Conservation (phyloP, 441 rosid genomes). For the Euphorbia corollata region DNA sequence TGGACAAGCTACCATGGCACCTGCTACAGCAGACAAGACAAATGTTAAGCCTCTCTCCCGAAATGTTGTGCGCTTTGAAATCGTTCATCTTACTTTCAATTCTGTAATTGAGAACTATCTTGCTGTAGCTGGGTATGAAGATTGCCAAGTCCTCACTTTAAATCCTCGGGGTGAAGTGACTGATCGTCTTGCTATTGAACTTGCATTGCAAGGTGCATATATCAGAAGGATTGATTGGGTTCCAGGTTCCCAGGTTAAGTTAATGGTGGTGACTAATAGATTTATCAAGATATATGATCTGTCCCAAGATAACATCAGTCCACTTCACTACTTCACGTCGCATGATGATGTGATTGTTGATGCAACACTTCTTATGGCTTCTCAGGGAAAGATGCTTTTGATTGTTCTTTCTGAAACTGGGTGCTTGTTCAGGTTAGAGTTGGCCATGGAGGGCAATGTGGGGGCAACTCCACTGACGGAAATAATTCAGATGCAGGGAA, state of each 20-base stretch:
- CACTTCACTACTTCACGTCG: constrained; percentile 85
- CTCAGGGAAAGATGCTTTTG: constrained; percentile 81
- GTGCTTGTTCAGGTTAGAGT: constrained; percentile 67
- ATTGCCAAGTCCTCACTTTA: constrained; percentile 91
- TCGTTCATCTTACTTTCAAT: constrained; percentile 89
- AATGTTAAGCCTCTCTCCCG: constrained; percentile 96
- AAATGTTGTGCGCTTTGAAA: constrained; percentile 96
- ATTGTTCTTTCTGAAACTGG: constrained; percentile 92
- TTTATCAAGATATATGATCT: constrained; percentile 97
- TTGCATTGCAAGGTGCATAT: constrained; percentile 95
- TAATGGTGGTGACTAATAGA: constrained; percentile 89
- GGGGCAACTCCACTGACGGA: constrained; percentile 92
- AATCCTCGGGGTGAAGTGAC: constrained; percentile 98
- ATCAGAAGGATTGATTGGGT: constrained; percentile 94
- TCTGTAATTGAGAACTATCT: constrained; percentile 86
- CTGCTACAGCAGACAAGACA: constrained; percentile 95
- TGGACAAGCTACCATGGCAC: constrained; percentile 90
- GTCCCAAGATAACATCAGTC: constrained; percentile 96
- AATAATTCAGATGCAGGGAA: constrained; percentile 54
- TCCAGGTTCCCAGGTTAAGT: constrained; percentile 95
- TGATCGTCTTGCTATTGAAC: constrained; percentile 98
- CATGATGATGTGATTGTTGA: constrained; percentile 84
- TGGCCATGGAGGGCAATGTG: constrained; percentile 70
- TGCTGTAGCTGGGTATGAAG: constrained; percentile 99
- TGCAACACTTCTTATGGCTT: constrained; percentile 76